A percentile compares a stretch with the other conserved stretches of the same genome.
These are phyloP conservation scores for Eimeria necatrix DNA, from an alignment of 169 alveolate species.

Conservation along the genomic window DNA sequence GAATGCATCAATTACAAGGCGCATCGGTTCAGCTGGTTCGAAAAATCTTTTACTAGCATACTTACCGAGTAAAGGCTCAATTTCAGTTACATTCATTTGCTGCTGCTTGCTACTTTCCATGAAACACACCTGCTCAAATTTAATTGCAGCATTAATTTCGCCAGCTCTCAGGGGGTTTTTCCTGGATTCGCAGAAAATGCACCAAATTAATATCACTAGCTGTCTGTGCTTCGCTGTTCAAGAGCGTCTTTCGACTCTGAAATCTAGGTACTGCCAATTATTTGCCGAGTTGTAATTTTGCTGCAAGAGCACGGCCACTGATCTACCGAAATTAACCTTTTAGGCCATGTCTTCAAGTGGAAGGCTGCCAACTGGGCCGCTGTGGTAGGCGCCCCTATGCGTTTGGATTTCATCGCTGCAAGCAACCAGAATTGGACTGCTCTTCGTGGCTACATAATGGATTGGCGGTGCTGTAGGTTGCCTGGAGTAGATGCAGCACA, in stretches of 20 bases:
- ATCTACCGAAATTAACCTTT: not conserved
- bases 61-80: not conserved
- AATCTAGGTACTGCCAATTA: not conserved
- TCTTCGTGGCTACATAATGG: not conserved
- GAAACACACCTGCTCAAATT: conserved; percentile 54
- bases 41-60: not conserved
- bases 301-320: not conserved
- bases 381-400: not conserved
- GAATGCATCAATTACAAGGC: too few relatives aligned
- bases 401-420: not conserved
- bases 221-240: not conserved
- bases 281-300: not conserved
- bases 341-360: conserved; percentile 57
- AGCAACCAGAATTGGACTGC: not conserved
- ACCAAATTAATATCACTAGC: not conserved
- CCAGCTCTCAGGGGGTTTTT: conserved; percentile 19
- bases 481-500: not conserved
- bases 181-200: not conserved
- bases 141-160: conserved; percentile 17
- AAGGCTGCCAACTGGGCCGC: conserved; percentile 44
- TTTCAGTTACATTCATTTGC: not conserved
- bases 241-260: not conserved
- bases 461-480: not conserved
- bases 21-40: not conserved
- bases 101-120: not conserved